phyloP scores from a whole-genome alignment of 208 protist genomes.

The Crithidia sp. region DNA sequence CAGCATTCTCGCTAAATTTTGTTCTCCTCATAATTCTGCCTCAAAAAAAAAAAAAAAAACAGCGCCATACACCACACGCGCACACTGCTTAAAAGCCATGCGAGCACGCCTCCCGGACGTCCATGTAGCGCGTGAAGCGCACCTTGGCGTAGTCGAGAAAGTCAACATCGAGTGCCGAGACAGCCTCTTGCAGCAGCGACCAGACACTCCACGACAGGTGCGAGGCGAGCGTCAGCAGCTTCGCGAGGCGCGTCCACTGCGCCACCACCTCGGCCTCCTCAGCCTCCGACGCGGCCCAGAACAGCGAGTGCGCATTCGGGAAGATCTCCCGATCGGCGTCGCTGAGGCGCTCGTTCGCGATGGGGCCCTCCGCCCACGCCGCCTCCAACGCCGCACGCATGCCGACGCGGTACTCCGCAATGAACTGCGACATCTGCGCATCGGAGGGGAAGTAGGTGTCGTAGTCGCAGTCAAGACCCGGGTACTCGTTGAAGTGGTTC shows the following conservation, averaged over 20 bases:
- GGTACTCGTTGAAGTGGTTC: constrained; percentile 94
- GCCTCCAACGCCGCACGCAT: constrained; percentile 62
- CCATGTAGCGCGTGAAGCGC: constrained; percentile 72
- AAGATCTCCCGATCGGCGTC: constrained; percentile 45
- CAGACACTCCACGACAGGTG: constrained; percentile 88
- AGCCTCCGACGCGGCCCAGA: constrained; percentile 43
- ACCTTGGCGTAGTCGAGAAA: constrained; percentile 81
- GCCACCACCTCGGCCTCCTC: constrained; percentile 42
- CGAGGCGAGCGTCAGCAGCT: constrained; percentile 83
- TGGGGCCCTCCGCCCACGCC: constrained; percentile 13
- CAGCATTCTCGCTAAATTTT: too few relatives aligned
- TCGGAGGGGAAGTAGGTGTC: constrained; percentile 77
- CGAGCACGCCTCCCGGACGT: constrained; percentile 61
- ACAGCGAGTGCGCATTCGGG: constrained; percentile 45
- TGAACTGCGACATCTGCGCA: constrained; percentile 71
- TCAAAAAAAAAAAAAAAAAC: constrained; percentile 22
- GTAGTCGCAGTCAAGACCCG: constrained; percentile 91
- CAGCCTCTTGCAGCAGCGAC: constrained; percentile 88
- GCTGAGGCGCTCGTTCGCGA: background rate
- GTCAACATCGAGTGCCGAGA: constrained; percentile 88
- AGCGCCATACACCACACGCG: background rate
- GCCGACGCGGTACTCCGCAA: constrained; percentile 68
- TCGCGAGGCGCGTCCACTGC: constrained; percentile 60
- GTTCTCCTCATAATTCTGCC: too few relatives aligned
- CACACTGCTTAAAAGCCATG: constrained; percentile 8